phyloP scores from a whole-genome alignment of 2,329 filamentous ascomycete genomes.

The Diaporthe batatas region DNA sequence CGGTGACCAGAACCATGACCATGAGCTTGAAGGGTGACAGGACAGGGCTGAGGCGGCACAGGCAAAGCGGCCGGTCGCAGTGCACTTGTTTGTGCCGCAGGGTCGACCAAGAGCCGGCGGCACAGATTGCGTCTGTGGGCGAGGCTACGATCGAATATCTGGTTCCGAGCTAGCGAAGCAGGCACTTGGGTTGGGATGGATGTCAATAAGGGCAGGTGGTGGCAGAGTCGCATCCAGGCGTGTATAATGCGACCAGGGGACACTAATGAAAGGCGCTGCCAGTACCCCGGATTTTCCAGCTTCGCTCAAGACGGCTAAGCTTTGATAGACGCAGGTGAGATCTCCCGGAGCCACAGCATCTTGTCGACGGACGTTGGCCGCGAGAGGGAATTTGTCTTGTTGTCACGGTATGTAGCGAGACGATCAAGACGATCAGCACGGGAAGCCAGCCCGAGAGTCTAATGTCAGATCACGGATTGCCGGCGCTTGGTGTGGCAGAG shows the following conservation, averaged over 20 bases:
- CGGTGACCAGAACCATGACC: conserved; percentile 8
- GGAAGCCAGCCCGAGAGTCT: conserved; percentile 24
- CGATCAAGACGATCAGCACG: conserved; percentile 24
- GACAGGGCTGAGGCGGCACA: conserved; percentile 29
- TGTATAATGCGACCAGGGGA: conserved; percentile 25
- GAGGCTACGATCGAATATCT: conserved; percentile 22
- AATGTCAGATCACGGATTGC: conserved; percentile 30
- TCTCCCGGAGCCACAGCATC: conserved; percentile 23
- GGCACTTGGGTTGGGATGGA: conserved; percentile 3
- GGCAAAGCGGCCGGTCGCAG: conserved; percentile 24
- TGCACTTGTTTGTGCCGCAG: conserved; percentile 16
- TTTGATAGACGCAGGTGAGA: conserved; percentile 34
- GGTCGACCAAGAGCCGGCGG: conserved; percentile 14
- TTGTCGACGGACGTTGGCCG: conserved; percentile 25
- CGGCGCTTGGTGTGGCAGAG: conserved; percentile 6
- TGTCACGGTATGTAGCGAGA: conserved; percentile 23
- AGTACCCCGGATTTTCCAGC: conserved; percentile 28
- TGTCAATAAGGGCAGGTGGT: neutral
- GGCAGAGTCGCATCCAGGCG: conserved; percentile 18
- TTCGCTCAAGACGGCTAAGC: conserved; percentile 33
- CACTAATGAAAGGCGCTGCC: conserved; percentile 19
- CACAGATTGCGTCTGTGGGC: conserved; percentile 7
- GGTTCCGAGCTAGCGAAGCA: conserved; percentile 21
- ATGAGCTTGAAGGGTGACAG: conserved; percentile 25
- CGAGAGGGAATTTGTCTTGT: neutral